A percentile compares a stretch with the other conserved stretches of the same genome.
Conservation (phyloP, 139 green algal species). For the Spirogloea muscicola region DNA sequence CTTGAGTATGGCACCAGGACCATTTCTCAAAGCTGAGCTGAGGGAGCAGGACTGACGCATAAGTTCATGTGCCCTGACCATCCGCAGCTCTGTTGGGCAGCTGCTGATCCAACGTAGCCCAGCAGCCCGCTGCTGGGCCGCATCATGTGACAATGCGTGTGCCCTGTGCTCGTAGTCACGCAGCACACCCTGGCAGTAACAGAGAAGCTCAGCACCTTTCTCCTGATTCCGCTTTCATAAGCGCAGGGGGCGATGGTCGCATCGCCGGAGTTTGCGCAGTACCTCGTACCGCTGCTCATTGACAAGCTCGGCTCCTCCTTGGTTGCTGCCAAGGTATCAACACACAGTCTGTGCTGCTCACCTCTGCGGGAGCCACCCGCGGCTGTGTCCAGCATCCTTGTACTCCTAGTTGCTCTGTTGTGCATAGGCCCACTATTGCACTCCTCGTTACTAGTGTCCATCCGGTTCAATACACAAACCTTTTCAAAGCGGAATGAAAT, state of each 20-base stretch:
- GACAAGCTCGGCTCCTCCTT: slow-evolving; percentile 24
- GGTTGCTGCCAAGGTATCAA: slow-evolving; percentile 21
- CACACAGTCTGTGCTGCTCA: no score
- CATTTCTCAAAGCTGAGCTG: no score
- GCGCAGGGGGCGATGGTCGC: slow-evolving; percentile 8
- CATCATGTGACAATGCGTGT: not conserved
- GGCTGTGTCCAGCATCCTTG: no score
- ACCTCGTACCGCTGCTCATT: slow-evolving; percentile 7
- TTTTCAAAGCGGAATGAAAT: no score
- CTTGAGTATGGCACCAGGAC: not conserved
- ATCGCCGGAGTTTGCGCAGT: not conserved
- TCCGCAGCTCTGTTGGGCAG: not conserved
- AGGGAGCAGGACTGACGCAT: no score
- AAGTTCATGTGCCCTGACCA: not conserved
- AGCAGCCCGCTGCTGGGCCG: not conserved
- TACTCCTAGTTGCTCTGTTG: no score
- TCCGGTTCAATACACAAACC: no score
- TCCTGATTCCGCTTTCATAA: not conserved
- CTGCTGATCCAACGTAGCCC: not conserved
- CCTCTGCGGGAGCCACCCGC: no score
- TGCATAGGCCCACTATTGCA: no score
- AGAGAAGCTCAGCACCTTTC: not conserved
- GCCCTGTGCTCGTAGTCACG: not conserved
- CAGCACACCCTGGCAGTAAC: not conserved
- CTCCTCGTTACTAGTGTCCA: no score